A percentile compares a stretch with the other conserved stretches of the same genome.
Evolutionary conservation across 2,329 filamentous ascomycete species (phyloP).

Genomic region (Madurella mycetomatis): DNA sequence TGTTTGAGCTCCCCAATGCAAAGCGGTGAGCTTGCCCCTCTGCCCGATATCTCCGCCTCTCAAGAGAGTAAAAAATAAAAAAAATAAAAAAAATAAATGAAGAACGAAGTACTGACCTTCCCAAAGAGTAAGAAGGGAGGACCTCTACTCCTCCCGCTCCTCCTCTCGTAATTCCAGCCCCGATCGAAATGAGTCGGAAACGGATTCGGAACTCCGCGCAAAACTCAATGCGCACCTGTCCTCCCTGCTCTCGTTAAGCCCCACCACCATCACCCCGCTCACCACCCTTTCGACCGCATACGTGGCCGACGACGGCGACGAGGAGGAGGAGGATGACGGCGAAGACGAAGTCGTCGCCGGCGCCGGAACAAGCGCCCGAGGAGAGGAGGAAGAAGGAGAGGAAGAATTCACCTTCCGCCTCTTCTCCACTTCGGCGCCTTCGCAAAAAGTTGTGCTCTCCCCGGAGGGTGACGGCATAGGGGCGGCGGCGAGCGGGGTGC

Average conservation of each 20-base stretch:
- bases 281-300: neutral
- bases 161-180: slow-evolving; percentile 29
- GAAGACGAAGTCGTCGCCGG: too few species aligned
- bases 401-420: slow-evolving; percentile 53
- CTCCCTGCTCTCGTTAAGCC: slow-evolving; percentile 40
- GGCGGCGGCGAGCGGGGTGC: slow-evolving; percentile 20
- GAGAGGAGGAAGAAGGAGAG: slow-evolving; percentile 20
- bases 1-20: slow-evolving; percentile 51
- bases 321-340: slow-evolving; percentile 23
- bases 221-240: slow-evolving; percentile 47
- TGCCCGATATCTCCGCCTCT: neutral
- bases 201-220: slow-evolving; percentile 37
- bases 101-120: neutral
- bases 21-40: slow-evolving; percentile 41
- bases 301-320: slow-evolving; percentile 22
- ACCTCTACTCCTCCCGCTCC: slow-evolving; percentile 41
- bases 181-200: slow-evolving; percentile 31
- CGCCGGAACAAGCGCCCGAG: neutral
- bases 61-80: too few species aligned
- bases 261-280: neutral
- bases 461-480: slow-evolving; percentile 36
- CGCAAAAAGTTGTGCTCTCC: slow-evolving; percentile 48
- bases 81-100: neutral
- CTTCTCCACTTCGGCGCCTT: slow-evolving; percentile 41
- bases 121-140: slow-evolving; percentile 50